phyloP scores from a whole-genome alignment of 139 green algal genomes.

The Coelastrella sp. region DNA sequence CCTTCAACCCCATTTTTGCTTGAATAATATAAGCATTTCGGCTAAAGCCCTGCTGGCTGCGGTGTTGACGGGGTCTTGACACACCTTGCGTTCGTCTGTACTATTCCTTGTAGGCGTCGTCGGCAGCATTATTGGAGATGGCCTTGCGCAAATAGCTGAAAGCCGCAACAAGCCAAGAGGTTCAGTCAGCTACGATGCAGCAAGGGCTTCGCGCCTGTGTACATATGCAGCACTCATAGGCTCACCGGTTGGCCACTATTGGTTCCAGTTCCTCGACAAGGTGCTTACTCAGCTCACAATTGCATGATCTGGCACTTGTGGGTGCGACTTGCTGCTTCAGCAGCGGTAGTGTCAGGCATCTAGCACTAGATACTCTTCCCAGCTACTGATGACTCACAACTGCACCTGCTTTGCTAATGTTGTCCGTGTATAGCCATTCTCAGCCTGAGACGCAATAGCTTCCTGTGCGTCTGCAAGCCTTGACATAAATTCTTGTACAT shows the following conservation, averaged over 20 bases:
- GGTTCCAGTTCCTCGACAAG: constrained; percentile 67
- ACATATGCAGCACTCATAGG: constrained; percentile 50
- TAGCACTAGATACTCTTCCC: no score
- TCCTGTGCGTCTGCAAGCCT: no score
- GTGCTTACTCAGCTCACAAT: constrained; percentile 6
- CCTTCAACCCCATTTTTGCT: background rate
- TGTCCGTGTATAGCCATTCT: background rate
- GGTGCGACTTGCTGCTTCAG: no score
- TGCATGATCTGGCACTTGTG: no score
- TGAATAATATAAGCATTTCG: constrained; percentile 28
- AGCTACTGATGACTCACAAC: no score
- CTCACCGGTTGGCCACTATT: constrained; percentile 60
- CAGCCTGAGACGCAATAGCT: no score
- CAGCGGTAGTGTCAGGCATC: no score
- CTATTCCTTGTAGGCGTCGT: constrained; percentile 50
- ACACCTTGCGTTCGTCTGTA: background rate
- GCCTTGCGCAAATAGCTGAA: constrained; percentile 57
- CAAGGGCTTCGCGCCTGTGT: constrained; percentile 48
- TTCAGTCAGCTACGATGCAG: constrained; percentile 49
- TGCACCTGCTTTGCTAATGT: no score
- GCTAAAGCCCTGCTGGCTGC: constrained; percentile 11
- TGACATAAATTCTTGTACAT: no score
- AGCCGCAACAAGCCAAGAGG: background rate
- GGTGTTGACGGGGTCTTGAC: background rate
- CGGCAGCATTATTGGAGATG: constrained; percentile 65